Conservation (phyloP, 345 rosid genomes). For the Eutrema japonicum region DNA sequence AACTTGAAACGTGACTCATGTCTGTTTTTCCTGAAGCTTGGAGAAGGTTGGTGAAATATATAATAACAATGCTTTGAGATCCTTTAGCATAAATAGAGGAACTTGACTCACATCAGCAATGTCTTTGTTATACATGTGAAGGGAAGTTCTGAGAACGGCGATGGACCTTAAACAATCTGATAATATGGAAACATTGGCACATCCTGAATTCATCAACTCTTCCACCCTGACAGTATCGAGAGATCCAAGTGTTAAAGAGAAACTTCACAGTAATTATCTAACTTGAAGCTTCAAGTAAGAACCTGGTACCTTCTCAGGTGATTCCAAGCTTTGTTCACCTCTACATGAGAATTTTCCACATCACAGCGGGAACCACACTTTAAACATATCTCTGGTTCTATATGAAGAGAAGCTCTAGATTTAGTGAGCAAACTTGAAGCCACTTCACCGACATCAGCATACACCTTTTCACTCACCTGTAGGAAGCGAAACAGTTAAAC, state of each 20-base stretch:
- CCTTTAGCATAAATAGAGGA: neutral
- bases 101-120: conserved; percentile 71
- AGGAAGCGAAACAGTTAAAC: conserved; percentile 29
- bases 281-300: conserved; percentile 15
- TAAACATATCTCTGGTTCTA: conserved; percentile 61
- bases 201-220: conserved; percentile 49
- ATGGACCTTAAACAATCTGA: conserved; percentile 62
- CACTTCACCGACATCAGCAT: conserved; percentile 42
- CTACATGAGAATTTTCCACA: conserved; percentile 49
- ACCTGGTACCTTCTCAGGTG: conserved; percentile 53
- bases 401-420: conserved; percentile 32
- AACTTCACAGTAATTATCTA: conserved; percentile 1
- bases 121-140: conserved; percentile 70
- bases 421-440: conserved; percentile 44
- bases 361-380: conserved; percentile 59
- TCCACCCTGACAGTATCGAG: conserved; percentile 52
- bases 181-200: conserved; percentile 44
- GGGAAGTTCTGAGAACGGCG: conserved; percentile 52
- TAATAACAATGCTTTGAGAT: conserved; percentile 16
- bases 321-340: conserved; percentile 57
- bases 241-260: conserved; percentile 17
- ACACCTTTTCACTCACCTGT: conserved; percentile 44
- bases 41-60: neutral
- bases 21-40: conserved; percentile 1
- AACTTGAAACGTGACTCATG: neutral